Conservation (phyloP, 306 rosid genomes). For the Abrus precatorius region DNA sequence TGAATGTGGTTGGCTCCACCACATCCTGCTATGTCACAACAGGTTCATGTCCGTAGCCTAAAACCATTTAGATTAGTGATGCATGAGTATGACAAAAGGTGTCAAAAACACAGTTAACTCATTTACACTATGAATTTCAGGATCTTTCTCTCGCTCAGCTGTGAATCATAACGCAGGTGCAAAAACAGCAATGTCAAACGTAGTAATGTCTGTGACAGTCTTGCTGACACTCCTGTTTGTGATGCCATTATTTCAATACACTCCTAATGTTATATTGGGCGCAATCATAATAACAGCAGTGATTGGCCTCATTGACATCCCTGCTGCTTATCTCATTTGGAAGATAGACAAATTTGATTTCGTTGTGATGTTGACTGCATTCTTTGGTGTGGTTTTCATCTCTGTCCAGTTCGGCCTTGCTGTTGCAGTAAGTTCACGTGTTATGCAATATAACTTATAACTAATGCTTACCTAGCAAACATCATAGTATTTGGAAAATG, state of each 20-base stretch:
- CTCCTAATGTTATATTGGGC: constrained; percentile 87
- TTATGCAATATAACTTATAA: constrained; percentile 6
- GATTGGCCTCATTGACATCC: constrained; percentile 79
- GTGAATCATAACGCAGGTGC: constrained; percentile 92
- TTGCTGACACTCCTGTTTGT: constrained; percentile 88
- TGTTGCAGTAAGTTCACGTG: constrained; percentile 67
- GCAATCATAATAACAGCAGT: constrained; percentile 92
- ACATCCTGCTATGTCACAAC: constrained; percentile 91
- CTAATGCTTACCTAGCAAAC: neutral
- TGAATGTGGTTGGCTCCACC: constrained; percentile 88
- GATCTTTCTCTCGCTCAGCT: constrained; percentile 94
- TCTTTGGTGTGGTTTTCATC: constrained; percentile 84
- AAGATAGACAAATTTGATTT: constrained; percentile 88
- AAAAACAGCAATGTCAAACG: constrained; percentile 78
- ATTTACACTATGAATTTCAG: constrained; percentile 53
- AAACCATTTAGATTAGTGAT: neutral
- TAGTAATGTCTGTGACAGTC: constrained; percentile 82
- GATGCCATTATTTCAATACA: constrained; percentile 86
- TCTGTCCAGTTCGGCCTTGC: constrained; percentile 91
- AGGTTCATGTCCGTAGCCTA: constrained; percentile 55
- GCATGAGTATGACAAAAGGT: neutral
- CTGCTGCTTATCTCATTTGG: constrained; percentile 74
- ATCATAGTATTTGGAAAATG: neutral
- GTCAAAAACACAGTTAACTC: constrained; percentile 15
- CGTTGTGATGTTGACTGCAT: constrained; percentile 71